Evolutionary conservation across 2,329 filamentous ascomycete genomes (phyloP).

Genomic region (Emericellopsis atlantica): DNA sequence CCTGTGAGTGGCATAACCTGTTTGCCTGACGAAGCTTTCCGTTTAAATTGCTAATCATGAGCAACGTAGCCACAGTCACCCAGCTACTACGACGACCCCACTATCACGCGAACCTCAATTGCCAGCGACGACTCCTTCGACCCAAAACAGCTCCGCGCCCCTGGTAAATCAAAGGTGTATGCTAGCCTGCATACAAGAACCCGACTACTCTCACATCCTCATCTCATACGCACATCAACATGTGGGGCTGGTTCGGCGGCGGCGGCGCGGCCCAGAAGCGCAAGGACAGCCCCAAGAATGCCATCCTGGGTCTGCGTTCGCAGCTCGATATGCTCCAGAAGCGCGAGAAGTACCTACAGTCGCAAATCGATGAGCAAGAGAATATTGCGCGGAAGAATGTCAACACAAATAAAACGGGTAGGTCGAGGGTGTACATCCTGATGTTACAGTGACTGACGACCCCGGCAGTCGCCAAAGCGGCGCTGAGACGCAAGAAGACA

Average conservation of each 20-base stretch:
- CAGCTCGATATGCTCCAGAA: conserved; percentile 98
- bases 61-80: neutral
- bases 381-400: conserved; percentile 80
- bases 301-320: conserved; percentile 74
- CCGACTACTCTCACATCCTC: neutral
- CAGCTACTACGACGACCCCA: neutral
- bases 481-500: conserved; percentile 85
- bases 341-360: conserved; percentile 80
- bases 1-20: too few relatives aligned
- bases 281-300: conserved; percentile 94
- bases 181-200: neutral
- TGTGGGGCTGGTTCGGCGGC: conserved; percentile 89
- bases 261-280: conserved; percentile 69
- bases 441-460: neutral
- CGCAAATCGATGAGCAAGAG: conserved; percentile 89
- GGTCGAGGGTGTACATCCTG: conserved; percentile 15
- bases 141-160: neutral
- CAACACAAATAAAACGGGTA: conserved; percentile 78
- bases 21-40: too few relatives aligned
- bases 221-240: conserved; percentile 12
- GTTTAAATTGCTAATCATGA: too few relatives aligned
- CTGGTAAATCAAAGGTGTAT: neutral
- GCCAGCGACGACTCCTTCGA: neutral
- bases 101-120: neutral
- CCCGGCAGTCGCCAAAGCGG: conserved; percentile 68